Evolutionary conservation across 2,329 filamentous ascomycete species (phyloP).

Genomic region (Sarocladiaceae sp.): DNA sequence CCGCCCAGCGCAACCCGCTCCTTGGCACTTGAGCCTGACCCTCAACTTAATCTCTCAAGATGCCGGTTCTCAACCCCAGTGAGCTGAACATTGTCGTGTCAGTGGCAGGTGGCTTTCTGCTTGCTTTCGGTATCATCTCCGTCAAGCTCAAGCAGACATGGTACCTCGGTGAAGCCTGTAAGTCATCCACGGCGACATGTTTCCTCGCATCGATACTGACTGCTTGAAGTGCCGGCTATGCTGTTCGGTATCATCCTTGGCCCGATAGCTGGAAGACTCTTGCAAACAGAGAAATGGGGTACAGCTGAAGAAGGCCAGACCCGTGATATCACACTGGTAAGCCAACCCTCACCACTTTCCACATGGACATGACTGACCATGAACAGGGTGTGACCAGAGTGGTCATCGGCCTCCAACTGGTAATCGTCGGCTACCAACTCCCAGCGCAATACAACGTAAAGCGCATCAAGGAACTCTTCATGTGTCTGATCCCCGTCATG

Average conservation of each 20-base stretch:
- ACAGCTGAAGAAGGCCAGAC: constrained; percentile 25
- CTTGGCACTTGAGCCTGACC: constrained; percentile 7
- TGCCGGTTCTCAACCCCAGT: constrained; percentile 19
- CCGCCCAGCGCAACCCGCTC: not conserved
- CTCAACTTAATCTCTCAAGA: constrained; percentile 9
- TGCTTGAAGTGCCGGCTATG: constrained; percentile 46
- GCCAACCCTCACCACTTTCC: constrained; percentile 8
- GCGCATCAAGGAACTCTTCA: constrained; percentile 48
- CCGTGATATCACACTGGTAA: constrained; percentile 34
- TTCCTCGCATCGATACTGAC: not conserved
- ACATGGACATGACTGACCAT: not conserved
- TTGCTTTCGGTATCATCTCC: constrained; percentile 45
- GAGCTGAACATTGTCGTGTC: constrained; percentile 17
- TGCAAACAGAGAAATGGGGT: constrained; percentile 40
- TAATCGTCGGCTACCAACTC: constrained; percentile 59
- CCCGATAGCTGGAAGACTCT: constrained; percentile 48
- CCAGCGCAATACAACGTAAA: constrained; percentile 49
- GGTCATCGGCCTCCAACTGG: constrained; percentile 59
- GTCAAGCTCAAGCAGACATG: constrained; percentile 48
- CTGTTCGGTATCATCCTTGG: constrained; percentile 50
- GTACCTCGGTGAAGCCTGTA: constrained; percentile 52
- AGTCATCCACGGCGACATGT: constrained; percentile 18
- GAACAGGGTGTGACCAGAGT: constrained; percentile 47
- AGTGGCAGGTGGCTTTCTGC: constrained; percentile 39
- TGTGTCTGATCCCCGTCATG: constrained; percentile 57